Evolutionary conservation across 2,329 filamentous ascomycete genomes (phyloP).

Genomic region (Neophaeococcomyces aloes): DNA sequence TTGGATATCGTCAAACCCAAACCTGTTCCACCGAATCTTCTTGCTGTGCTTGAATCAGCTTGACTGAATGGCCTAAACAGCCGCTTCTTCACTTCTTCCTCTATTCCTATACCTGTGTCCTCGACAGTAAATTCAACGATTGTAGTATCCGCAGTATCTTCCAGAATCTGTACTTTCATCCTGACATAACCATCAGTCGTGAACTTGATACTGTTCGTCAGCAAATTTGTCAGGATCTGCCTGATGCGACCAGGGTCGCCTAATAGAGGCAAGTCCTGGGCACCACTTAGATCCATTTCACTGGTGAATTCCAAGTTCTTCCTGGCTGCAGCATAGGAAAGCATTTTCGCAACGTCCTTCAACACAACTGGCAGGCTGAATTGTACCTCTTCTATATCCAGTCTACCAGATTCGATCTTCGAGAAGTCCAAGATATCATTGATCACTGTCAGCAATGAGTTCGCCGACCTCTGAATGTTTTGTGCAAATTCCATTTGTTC

Average conservation of each 20-base stretch:
- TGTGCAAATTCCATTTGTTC: slow-evolving; percentile 66
- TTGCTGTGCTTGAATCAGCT: slow-evolving; percentile 67
- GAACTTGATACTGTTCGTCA: slow-evolving; percentile 70
- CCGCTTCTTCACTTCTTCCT: slow-evolving; percentile 61
- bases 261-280: slow-evolving; percentile 57
- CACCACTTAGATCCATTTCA: slow-evolving; percentile 53
- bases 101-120: slow-evolving; percentile 73
- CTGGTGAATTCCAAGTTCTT: slow-evolving; percentile 61
- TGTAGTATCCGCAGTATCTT: slow-evolving; percentile 54
- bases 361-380: slow-evolving; percentile 65
- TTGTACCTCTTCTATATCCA: slow-evolving; percentile 71
- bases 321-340: slow-evolving; percentile 63
- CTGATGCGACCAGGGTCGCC: slow-evolving; percentile 66
- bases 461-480: slow-evolving; percentile 68
- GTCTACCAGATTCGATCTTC: slow-evolving; percentile 65
- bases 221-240: slow-evolving; percentile 67
- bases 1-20: slow-evolving; percentile 72
- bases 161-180: slow-evolving; percentile 53
- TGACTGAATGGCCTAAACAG: slow-evolving; percentile 75
- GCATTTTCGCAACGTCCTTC: slow-evolving; percentile 66
- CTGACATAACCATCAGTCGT: slow-evolving; percentile 58
- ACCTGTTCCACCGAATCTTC: slow-evolving; percentile 69
- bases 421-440: slow-evolving; percentile 78
- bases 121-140: slow-evolving; percentile 62
- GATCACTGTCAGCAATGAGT: slow-evolving; percentile 66